Conservation (phyloP, 2,329 filamentous ascomycete genomes). For the Colletotrichum liaoningense region DNA sequence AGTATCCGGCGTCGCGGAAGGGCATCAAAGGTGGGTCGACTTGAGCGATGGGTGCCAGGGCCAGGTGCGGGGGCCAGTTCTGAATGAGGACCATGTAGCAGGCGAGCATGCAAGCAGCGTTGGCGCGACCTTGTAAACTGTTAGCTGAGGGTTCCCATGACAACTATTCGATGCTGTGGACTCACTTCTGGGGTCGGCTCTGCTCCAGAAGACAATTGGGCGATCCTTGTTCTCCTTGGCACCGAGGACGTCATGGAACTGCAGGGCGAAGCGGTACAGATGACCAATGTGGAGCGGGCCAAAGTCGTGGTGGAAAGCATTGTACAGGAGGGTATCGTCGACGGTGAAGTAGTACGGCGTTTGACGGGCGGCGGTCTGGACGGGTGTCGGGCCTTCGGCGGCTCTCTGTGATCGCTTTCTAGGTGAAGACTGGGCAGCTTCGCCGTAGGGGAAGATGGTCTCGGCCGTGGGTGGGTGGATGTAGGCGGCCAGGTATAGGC, state of each 20-base stretch:
- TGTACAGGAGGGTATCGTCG: conserved; percentile 93
- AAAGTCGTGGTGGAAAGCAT: conserved; percentile 98
- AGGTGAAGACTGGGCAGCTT: conserved; percentile 54
- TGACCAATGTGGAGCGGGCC: conserved; percentile 97
- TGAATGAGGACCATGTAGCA: conserved; percentile 99
- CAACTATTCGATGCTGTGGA: conserved; percentile 37
- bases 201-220: conserved; percentile 96
- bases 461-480: conserved; percentile 82
- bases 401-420: conserved; percentile 64
- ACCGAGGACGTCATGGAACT: conserved; percentile 94
- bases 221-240: conserved; percentile 90
- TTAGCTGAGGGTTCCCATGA: conserved; percentile 40
- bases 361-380: conserved; percentile 51
- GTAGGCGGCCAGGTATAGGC: conserved; percentile 94
- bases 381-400: conserved; percentile 60
- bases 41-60: conserved; percentile 94
- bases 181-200: conserved; percentile 89
- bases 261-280: conserved; percentile 94
- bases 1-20: conserved; percentile 97
- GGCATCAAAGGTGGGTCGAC: conserved; percentile 98
- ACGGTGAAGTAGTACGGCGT: conserved; percentile 95
- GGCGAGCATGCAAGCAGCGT: conserved; percentile 93
- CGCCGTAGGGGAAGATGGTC: conserved; percentile 87
- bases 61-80: conserved; percentile 95
- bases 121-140: conserved; percentile 77